Evolutionary conservation across 2,329 filamentous ascomycete species (phyloP).

Genomic region (Verruconis gallopava): DNA sequence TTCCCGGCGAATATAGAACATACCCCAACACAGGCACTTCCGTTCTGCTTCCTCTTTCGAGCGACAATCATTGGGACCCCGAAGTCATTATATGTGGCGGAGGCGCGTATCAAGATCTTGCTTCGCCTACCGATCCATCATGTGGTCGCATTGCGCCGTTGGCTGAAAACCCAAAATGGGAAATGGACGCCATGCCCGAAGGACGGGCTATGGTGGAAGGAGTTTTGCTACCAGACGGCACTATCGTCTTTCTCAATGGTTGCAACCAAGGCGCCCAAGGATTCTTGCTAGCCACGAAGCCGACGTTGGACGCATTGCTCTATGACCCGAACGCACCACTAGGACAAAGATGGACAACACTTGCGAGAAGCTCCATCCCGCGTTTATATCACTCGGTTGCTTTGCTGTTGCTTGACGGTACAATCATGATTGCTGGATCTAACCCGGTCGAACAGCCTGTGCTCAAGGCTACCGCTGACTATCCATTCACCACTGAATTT

Average conservation of each 20-base stretch:
- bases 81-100: slow-evolving; percentile 47
- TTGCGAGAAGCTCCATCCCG: slow-evolving; percentile 30
- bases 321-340: slow-evolving; percentile 42
- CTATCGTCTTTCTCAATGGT: slow-evolving; percentile 46
- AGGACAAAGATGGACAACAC: slow-evolving; percentile 37
- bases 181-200: slow-evolving; percentile 46
- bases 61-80: slow-evolving; percentile 38
- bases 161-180: slow-evolving; percentile 35
- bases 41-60: slow-evolving; percentile 41
- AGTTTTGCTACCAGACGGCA: slow-evolving; percentile 46
- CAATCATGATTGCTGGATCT: slow-evolving; percentile 45
- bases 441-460: slow-evolving; percentile 43
- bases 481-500: slow-evolving; percentile 46
- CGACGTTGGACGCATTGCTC: slow-evolving; percentile 42
- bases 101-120: slow-evolving; percentile 46
- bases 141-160: slow-evolving; percentile 45
- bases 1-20: slow-evolving; percentile 44
- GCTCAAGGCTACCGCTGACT: slow-evolving; percentile 13
- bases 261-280: slow-evolving; percentile 45
- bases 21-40: slow-evolving; percentile 49
- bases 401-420: slow-evolving; percentile 46
- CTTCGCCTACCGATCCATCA: slow-evolving; percentile 44
- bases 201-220: slow-evolving; percentile 49
- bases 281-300: slow-evolving; percentile 42
- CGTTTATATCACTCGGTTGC: slow-evolving; percentile 48